Evolutionary conservation across 352 stramenopile species (phyloP).

Genomic region (Phytophthora cryptogea): DNA sequence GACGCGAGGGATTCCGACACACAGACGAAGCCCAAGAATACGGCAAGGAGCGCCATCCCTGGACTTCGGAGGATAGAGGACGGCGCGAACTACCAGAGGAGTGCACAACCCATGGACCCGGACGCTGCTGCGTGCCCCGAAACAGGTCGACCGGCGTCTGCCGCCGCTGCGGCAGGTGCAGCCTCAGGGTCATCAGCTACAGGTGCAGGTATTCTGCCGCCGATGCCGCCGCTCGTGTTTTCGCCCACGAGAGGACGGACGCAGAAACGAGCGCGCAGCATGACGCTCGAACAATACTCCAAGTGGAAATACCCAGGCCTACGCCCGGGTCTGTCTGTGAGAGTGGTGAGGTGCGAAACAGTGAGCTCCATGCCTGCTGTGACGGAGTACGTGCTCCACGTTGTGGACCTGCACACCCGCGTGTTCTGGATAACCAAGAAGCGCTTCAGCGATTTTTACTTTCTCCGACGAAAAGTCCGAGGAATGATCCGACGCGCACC

Average conservation of each 20-base stretch:
- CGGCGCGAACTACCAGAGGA: conserved; percentile 11
- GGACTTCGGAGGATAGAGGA: conserved; percentile 34
- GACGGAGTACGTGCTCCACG: conserved; percentile 77
- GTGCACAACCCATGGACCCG: conserved; percentile 23
- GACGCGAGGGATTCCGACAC: conserved; percentile 3
- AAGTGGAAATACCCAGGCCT: conserved; percentile 59
- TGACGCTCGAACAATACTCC: conserved; percentile 57
- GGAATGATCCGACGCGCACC: conserved; percentile 44
- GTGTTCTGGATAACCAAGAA: conserved; percentile 88
- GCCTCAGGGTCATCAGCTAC: conserved; percentile 23
- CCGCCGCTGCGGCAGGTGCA: conserved; percentile 10
- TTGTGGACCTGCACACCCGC: conserved; percentile 78
- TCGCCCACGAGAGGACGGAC: conserved; percentile 45
- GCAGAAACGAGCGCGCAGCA: conserved; percentile 39
- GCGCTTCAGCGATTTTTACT: conserved; percentile 74
- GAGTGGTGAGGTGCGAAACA: conserved; percentile 67
- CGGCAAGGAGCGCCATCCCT: conserved; percentile 16
- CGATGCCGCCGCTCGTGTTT: conserved; percentile 61
- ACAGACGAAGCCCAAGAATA: conserved; percentile 30
- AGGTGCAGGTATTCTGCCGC: conserved; percentile 40
- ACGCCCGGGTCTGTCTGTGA: conserved; percentile 70
- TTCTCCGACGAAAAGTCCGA: conserved; percentile 71
- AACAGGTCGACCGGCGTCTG: conserved; percentile 21
- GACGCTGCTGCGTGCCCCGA: conserved; percentile 34
- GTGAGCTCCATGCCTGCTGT: conserved; percentile 58